Conservation (phyloP, 2,329 filamentous ascomycete species). For the Pestalotiopsis sp. region DNA sequence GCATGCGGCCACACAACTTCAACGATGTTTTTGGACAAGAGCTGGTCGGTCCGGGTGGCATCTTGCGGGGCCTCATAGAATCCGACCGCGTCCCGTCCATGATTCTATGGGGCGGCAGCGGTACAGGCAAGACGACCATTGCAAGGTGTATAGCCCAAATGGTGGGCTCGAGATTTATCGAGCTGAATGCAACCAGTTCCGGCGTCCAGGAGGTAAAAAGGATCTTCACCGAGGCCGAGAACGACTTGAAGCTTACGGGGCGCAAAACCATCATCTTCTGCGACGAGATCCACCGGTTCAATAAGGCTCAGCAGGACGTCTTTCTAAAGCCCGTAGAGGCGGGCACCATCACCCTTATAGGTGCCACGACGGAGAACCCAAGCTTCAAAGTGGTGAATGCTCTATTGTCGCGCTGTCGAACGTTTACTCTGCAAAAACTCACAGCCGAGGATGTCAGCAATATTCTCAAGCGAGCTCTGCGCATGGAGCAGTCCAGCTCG, state of each 20-base stretch:
- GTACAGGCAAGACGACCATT: slow-evolving; percentile 89
- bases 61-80: slow-evolving; percentile 85
- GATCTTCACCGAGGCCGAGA: slow-evolving; percentile 82
- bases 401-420: slow-evolving; percentile 84
- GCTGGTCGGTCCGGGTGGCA: slow-evolving; percentile 81
- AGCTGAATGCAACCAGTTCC: slow-evolving; percentile 91
- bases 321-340: slow-evolving; percentile 92
- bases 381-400: slow-evolving; percentile 91
- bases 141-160: slow-evolving; percentile 85
- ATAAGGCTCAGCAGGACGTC: slow-evolving; percentile 90
- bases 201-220: slow-evolving; percentile 92
- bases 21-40: slow-evolving; percentile 92
- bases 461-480: slow-evolving; percentile 78
- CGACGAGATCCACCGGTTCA: slow-evolving; percentile 94
- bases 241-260: slow-evolving; percentile 79
- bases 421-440: slow-evolving; percentile 83
- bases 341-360: slow-evolving; percentile 88
- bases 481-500: slow-evolving; percentile 52
- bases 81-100: slow-evolving; percentile 87
- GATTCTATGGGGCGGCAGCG: slow-evolving; percentile 87
- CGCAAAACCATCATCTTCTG: slow-evolving; percentile 96
- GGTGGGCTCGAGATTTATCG: slow-evolving; percentile 84
- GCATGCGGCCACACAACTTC: slow-evolving; percentile 83
- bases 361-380: slow-evolving; percentile 95
- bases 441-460: slow-evolving; percentile 69